These are phyloP conservation scores for Xylaria sp. DNA, from an alignment of 2,329 filamentous ascomycete genomes.

Conservation along the genomic window DNA sequence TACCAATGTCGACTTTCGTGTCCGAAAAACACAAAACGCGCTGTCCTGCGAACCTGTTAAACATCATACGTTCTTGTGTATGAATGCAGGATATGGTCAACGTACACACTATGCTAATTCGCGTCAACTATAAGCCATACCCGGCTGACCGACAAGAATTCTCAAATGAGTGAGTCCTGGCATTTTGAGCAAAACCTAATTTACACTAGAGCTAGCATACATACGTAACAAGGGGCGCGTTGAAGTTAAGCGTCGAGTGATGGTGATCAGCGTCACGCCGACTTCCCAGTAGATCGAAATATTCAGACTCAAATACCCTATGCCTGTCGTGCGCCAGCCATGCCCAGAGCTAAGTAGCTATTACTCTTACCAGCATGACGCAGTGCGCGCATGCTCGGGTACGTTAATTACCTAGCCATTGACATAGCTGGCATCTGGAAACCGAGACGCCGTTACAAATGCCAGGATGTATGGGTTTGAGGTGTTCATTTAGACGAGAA, in stretches of 20 bases:
- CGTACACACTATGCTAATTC: not conserved
- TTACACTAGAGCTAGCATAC: too few species aligned
- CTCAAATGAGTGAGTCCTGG: not conserved
- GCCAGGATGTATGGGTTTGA: slow-evolving; percentile 7
- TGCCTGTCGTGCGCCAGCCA: not conserved
- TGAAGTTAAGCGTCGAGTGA: slow-evolving; percentile 9
- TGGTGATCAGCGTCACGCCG: slow-evolving; percentile 21
- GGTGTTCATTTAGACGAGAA: not conserved
- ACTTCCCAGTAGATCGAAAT: slow-evolving; percentile 21
- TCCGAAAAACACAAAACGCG: not conserved
- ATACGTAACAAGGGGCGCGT: too few species aligned
- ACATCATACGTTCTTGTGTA: too few species aligned
- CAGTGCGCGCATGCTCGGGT: not conserved
- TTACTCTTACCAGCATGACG: not conserved
- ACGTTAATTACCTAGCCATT: not conserved
- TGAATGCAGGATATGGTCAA: not conserved
- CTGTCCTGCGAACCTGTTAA: too few species aligned
- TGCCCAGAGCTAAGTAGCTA: not conserved
- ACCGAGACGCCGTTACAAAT: not conserved
- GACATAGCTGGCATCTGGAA: not conserved
- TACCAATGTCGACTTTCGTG: not conserved
- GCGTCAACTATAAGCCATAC: not conserved
- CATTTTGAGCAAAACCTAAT: not conserved
- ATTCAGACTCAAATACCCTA: not conserved
- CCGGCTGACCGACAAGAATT: not conserved